Percentiles rank a stretch among this genome's conserved stretches.
Evolutionary conservation across 2,329 filamentous ascomycete species (phyloP).

Genomic region (Coleophoma eucalyptorum): DNA sequence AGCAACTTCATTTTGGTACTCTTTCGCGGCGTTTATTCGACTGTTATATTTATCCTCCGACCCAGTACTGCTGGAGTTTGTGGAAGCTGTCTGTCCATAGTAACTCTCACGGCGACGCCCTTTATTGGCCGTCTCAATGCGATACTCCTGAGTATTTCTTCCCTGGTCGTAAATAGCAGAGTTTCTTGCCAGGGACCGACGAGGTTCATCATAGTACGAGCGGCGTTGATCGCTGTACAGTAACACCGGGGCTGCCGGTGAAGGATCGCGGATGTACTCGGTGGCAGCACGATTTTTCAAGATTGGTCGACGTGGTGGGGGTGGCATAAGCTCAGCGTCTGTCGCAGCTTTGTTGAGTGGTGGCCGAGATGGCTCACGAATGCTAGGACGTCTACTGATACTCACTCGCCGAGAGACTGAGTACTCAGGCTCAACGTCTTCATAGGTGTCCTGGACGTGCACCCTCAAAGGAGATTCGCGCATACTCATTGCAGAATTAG

Average conservation of each 20-base stretch:
- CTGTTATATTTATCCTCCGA: slow-evolving; percentile 37
- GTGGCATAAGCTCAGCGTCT: slow-evolving; percentile 22
- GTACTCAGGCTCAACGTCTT: slow-evolving; percentile 6
- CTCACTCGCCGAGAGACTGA: too few species aligned
- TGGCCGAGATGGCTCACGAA: slow-evolving; percentile 14
- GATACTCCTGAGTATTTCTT: slow-evolving; percentile 9
- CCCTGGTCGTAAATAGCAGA: slow-evolving; percentile 24
- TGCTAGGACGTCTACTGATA: slow-evolving; percentile 14
- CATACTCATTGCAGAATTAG: slow-evolving; percentile 14
- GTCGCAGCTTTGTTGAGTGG: slow-evolving; percentile 10
- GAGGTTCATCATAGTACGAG: slow-evolving; percentile 10
- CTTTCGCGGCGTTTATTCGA: slow-evolving; percentile 25
- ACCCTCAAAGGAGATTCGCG: slow-evolving; percentile 2
- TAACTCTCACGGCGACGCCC: slow-evolving; percentile 20
- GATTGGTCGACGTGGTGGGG: slow-evolving; percentile 15
- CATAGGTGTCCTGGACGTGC: slow-evolving; percentile 5
- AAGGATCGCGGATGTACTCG: slow-evolving; percentile 3
- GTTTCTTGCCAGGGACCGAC: slow-evolving; percentile 17
- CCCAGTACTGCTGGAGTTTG: slow-evolving; percentile 18
- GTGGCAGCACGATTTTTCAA: slow-evolving; percentile 7
- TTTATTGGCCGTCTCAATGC: slow-evolving; percentile 20
- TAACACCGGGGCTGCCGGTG: not conserved
- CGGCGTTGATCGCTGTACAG: slow-evolving; percentile 3
- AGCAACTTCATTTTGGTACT: slow-evolving; percentile 50
- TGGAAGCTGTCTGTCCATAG: slow-evolving; percentile 17